Percentiles rank a stretch among this genome's conserved stretches.
These are phyloP conservation scores for Beauveria brongniartii DNA, from an alignment of 2,329 filamentous ascomycete genomes.

Conservation along the genomic window DNA sequence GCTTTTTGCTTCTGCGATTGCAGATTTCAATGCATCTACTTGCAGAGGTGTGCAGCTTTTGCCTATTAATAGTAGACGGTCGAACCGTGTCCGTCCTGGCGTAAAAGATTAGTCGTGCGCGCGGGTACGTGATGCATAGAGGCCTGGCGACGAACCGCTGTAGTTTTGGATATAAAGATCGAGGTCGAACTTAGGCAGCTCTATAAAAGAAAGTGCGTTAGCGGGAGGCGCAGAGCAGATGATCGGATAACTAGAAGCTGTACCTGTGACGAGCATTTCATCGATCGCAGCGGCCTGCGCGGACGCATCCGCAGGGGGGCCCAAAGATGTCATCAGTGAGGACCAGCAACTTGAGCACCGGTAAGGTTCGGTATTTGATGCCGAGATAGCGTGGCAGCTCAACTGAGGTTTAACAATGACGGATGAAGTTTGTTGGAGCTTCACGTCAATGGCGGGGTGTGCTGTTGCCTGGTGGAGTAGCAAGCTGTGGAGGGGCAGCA, in stretches of 20 bases:
- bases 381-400: not conserved
- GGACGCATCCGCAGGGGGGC: not conserved
- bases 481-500: not conserved
- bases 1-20: constrained; percentile 65
- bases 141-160: constrained; percentile 46
- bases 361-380: not conserved
- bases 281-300: not conserved
- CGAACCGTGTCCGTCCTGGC: constrained; percentile 69
- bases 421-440: constrained; percentile 5
- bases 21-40: constrained; percentile 71
- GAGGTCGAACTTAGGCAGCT: constrained; percentile 80
- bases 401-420: not conserved
- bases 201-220: constrained; percentile 33
- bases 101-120: not conserved
- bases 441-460: constrained; percentile 6
- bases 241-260: not conserved
- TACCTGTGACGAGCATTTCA: not conserved
- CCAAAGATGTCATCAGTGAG: not conserved
- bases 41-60: constrained; percentile 66
- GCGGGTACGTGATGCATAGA: not conserved
- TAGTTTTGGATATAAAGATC: constrained; percentile 90
- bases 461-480: constrained; percentile 8
- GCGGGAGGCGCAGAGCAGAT: not conserved
- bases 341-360: not conserved
- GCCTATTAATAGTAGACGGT: constrained; percentile 77